These are phyloP conservation scores for Geranomyces variabilis DNA, from an alignment of 192 early-diverging fungal genomes.

Conservation along the genomic window DNA sequence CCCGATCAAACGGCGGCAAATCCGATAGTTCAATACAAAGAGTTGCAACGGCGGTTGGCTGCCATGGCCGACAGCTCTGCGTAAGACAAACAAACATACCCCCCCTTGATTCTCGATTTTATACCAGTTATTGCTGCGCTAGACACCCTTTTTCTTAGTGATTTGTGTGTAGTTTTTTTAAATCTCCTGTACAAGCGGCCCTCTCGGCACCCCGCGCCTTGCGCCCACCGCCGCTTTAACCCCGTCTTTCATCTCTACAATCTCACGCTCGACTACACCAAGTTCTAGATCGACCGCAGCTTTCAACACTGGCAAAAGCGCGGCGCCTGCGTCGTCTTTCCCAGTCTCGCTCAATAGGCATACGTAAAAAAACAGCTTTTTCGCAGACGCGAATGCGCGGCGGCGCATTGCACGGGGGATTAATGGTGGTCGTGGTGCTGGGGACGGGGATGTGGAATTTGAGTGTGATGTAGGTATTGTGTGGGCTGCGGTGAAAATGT, in stretches of 20 bases:
- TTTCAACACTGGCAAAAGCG: neutral
- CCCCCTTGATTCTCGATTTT: too few relatives aligned
- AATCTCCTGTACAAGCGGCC: neutral
- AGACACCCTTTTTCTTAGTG: too few relatives aligned
- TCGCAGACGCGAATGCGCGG: constrained; percentile 10
- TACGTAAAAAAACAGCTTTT: constrained; percentile 34
- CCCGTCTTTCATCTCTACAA: neutral
- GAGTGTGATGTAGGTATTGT: neutral
- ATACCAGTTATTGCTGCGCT: too few relatives aligned
- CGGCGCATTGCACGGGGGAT: constrained; percentile 28
- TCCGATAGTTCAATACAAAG: neutral
- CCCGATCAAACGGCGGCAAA: neutral
- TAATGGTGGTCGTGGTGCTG: neutral
- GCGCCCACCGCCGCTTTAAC: neutral
- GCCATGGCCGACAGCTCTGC: neutral
- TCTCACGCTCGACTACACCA: neutral
- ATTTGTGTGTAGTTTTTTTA: neutral
- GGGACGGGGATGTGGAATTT: neutral
- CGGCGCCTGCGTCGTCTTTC: too few relatives aligned
- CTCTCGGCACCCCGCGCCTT: neutral
- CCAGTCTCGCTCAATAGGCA: constrained; percentile 8
- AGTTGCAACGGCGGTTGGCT: constrained; percentile 5
- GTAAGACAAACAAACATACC: too few relatives aligned
- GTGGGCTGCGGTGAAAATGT: constrained; percentile 17
- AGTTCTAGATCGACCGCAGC: constrained; percentile 16